These are phyloP conservation scores for Pilatotrama ljubarskyi DNA, from an alignment of 768 basidiomycete species.

Conservation along the genomic window DNA sequence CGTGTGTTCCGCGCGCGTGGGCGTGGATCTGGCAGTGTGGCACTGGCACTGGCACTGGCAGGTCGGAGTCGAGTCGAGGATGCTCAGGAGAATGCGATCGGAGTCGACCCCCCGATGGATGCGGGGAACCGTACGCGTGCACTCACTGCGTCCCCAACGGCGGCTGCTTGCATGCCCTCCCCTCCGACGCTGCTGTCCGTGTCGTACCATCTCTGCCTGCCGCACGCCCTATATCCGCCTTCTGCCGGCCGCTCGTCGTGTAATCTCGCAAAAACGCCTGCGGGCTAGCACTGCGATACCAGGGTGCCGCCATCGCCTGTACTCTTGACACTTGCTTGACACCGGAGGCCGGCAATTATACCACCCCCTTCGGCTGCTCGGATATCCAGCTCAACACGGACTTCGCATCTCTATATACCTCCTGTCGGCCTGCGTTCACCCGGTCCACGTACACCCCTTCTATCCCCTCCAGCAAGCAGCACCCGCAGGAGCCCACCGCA, in stretches of 20 bases:
- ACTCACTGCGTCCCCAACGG: neutral
- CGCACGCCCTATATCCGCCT: neutral
- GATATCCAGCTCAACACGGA: neutral
- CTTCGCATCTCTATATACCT: neutral
- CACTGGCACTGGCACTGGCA: neutral
- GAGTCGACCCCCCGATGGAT: conserved; percentile 15
- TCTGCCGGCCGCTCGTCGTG: neutral
- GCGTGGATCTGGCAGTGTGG: neutral
- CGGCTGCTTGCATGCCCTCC: neutral
- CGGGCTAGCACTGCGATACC: neutral
- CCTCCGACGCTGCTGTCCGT: neutral
- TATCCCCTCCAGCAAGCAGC: neutral
- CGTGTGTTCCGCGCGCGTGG: neutral
- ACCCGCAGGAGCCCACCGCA: neutral
- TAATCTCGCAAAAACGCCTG: neutral
- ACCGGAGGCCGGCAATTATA: neutral
- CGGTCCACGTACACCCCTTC: neutral
- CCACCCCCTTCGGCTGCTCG: conserved; percentile 16
- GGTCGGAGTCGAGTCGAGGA: neutral
- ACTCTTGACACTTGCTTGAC: neutral
- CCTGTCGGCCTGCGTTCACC: neutral
- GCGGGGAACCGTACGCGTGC: conserved; percentile 8
- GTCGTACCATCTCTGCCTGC: neutral
- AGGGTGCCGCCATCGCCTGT: neutral
- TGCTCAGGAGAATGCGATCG: neutral